phyloP scores from a whole-genome alignment of 2,329 filamentous ascomycete species.

The Colletotrichum tropicicola region DNA sequence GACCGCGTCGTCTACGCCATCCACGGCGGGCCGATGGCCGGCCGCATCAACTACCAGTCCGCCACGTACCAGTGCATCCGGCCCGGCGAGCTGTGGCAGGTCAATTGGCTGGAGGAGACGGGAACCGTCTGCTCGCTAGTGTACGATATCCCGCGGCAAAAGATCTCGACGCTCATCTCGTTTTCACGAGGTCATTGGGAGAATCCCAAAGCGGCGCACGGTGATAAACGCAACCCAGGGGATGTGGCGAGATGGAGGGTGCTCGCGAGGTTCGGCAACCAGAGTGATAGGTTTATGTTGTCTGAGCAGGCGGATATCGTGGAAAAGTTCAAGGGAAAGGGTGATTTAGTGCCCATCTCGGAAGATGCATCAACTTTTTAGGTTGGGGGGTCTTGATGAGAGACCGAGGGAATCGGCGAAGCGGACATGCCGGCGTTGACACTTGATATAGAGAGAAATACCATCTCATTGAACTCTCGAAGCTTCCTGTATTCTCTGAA shows the following conservation, averaged over 20 bases:
- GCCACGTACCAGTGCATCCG: conserved; percentile 66
- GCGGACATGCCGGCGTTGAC: too few relatives aligned
- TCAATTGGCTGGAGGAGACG: conserved; percentile 69
- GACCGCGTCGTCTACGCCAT: conserved; percentile 65
- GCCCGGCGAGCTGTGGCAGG: conserved; percentile 66
- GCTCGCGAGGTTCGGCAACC: conserved; percentile 56
- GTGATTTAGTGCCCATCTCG: conserved; percentile 55
- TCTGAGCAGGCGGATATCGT: conserved; percentile 62
- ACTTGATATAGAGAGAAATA: too few relatives aligned
- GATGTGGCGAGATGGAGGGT: conserved; percentile 62
- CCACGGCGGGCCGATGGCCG: conserved; percentile 67
- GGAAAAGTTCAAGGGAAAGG: conserved; percentile 59
- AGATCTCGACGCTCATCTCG: conserved; percentile 59
- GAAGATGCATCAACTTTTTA: conserved; percentile 36
- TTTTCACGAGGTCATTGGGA: conserved; percentile 68
- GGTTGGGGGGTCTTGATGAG: conserved; percentile 8
- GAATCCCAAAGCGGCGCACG: conserved; percentile 56
- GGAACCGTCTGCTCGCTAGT: conserved; percentile 64
- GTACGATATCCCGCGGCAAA: conserved; percentile 60
- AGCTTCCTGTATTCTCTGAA: too few relatives aligned
- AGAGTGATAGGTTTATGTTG: conserved; percentile 59
- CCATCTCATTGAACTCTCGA: too few relatives aligned
- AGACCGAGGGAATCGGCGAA: background rate
- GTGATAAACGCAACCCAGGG: conserved; percentile 61
- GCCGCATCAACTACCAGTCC: conserved; percentile 61